phyloP scores from a whole-genome alignment of 495 filamentous ascomycete genomes.

The Pyronema domesticum region DNA sequence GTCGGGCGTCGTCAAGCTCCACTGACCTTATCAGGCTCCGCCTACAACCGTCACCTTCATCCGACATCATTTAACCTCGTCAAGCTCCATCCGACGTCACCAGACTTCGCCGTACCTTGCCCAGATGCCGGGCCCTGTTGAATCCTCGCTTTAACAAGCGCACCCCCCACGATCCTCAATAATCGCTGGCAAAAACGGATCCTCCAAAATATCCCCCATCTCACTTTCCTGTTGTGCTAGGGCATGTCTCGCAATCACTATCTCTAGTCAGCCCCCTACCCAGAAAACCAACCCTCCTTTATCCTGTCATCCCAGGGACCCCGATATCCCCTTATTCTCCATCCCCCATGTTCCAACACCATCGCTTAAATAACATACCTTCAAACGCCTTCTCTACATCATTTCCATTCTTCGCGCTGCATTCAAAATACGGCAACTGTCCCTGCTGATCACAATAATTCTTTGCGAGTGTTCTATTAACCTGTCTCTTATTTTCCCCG shows the following conservation, averaged over 20 bases:
- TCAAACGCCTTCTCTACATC: constrained; percentile 98
- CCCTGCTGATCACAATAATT: constrained; percentile 95
- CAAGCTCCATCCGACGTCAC: too few relatives aligned
- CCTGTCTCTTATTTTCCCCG: constrained; percentile 83
- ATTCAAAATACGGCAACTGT: constrained; percentile 94
- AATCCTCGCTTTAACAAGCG: constrained; percentile 42
- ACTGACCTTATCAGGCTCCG: too few relatives aligned
- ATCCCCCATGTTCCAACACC: background rate
- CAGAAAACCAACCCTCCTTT: too few relatives aligned
- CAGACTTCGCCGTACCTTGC: too few relatives aligned
- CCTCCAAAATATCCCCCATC: constrained; percentile 77
- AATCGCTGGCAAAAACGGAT: constrained; percentile 75
- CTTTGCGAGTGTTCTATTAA: constrained; percentile 82
- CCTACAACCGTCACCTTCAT: too few relatives aligned
- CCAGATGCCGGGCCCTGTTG: too few relatives aligned
- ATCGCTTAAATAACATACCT: constrained; percentile 33
- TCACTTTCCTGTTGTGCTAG: constrained; percentile 90
- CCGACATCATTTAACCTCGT: too few relatives aligned
- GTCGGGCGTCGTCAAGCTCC: too few relatives aligned
- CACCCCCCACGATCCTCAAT: constrained; percentile 83
- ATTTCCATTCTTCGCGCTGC: constrained; percentile 90
- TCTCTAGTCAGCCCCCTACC: background rate
- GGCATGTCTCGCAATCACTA: constrained; percentile 89
- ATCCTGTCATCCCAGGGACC: too few relatives aligned
- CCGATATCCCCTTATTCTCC: too few relatives aligned